Evolutionary conservation across 495 filamentous ascomycete genomes (phyloP), one percentile per base, ranked within the genome.

Genomic region (Lophium mytilinum): DNA sequence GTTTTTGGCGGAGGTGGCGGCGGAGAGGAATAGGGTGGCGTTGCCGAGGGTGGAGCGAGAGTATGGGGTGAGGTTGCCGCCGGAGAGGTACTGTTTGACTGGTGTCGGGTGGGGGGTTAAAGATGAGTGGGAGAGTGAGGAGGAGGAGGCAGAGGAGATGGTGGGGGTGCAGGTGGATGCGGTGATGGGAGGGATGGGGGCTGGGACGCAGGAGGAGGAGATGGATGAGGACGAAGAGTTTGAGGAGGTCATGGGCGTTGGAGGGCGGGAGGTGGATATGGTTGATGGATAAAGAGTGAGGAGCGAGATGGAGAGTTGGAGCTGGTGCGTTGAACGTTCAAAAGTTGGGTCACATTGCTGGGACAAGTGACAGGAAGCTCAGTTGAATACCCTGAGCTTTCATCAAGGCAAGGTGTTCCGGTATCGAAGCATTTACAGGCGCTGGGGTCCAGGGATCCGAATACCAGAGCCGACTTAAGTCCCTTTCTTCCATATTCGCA

Each of bases 51-150:
- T 91, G 0, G 79, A 81, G 40, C 80, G 82, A 53, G 90, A 91
- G 60, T 61, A 81, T 72, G 93, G 93, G 12, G 81, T 93, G 55
- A 76, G 90, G 43, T 71, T 98, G 62, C 93, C 93, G 37, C 85
- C 86, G 54, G 93, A 98, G 81, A 77, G 88, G 67, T 97, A 95
- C 68, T 91, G 92, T 60, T 75, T 96, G 52, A 94, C 85, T 30
- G 93, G 93, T 0, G 76, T 80, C 15, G 83, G 83, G 56, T 98
- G 93, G 93, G 81, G 83, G 37, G 67, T 96, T 72, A 83, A 81
- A 68, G 88, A 90, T 50, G 80, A 84, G 53, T 95, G 88, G 88
- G 78, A 73, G 11, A 66, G 57, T 33, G 77, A 71, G 34, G 74
- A 72, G 24, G 67, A 68, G 37, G 80, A 80, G 58, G 80, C 79